Evolutionary conservation across 495 filamentous ascomycete species (phyloP).

Genomic region (Penicillium maclennaniae): DNA sequence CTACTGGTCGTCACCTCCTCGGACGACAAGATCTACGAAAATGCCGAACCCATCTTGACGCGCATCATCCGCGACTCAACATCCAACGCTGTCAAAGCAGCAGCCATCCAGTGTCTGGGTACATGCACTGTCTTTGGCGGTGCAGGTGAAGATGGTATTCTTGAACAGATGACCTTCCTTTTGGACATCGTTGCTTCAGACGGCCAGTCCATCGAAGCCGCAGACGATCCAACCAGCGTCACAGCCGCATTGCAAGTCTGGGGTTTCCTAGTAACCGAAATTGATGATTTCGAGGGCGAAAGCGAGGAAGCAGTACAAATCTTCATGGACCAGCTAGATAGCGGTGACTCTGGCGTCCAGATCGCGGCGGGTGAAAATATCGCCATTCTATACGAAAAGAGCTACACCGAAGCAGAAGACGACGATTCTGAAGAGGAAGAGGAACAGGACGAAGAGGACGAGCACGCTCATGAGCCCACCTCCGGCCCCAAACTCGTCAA

Average conservation of each 20-base stretch:
- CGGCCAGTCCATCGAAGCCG: slow-evolving; percentile 68
- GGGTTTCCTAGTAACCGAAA: slow-evolving; percentile 78
- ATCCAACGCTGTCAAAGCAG: slow-evolving; percentile 61
- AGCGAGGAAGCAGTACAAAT: slow-evolving; percentile 75
- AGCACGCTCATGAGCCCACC: slow-evolving; percentile 44
- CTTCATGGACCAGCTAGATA: slow-evolving; percentile 86
- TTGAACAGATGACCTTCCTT: slow-evolving; percentile 77
- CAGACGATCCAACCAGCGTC: slow-evolving; percentile 72
- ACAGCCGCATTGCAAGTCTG: slow-evolving; percentile 80
- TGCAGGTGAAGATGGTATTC: slow-evolving; percentile 62
- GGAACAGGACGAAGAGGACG: slow-evolving; percentile 47
- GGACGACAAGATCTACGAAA: slow-evolving; percentile 66
- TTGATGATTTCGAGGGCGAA: slow-evolving; percentile 74
- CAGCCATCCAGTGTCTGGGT: slow-evolving; percentile 71
- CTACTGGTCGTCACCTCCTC: slow-evolving; percentile 71
- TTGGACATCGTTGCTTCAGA: slow-evolving; percentile 86
- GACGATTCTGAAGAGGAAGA: slow-evolving; percentile 58
- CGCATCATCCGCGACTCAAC: slow-evolving; percentile 66
- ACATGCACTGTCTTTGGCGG: slow-evolving; percentile 76
- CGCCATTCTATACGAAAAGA: slow-evolving; percentile 83
- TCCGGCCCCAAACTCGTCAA: slow-evolving; percentile 60
- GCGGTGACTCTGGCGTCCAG: slow-evolving; percentile 70
- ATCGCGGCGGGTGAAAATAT: slow-evolving; percentile 87
- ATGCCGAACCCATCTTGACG: slow-evolving; percentile 61
- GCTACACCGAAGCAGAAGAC: slow-evolving; percentile 57